Evolutionary conservation across 257 asterid genomes (phyloP).

Genomic region (Nicotiana benthamiana): DNA sequence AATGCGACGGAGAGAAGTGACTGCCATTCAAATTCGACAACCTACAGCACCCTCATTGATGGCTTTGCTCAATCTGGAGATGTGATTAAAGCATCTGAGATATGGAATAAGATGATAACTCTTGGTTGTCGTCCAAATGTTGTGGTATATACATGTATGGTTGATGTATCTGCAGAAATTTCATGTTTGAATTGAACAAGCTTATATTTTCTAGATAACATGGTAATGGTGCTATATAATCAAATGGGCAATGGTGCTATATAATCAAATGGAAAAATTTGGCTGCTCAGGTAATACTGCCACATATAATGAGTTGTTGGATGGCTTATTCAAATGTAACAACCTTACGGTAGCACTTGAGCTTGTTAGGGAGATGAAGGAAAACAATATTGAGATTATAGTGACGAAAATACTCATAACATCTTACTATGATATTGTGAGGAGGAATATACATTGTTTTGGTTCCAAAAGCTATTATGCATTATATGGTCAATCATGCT

Average conservation of each 20-base stretch:
- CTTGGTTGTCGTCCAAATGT: conserved; percentile 60
- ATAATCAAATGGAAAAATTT: conserved; percentile 51
- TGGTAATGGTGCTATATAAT: conserved; percentile 51
- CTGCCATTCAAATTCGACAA: conserved; percentile 46
- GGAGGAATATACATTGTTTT: too few relatives aligned
- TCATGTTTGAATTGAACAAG: conserved; percentile 56
- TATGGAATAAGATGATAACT: conserved; percentile 77
- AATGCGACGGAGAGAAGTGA: conserved; percentile 48
- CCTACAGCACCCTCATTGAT: conserved; percentile 56
- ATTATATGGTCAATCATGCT: too few relatives aligned
- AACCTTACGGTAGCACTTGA: conserved; percentile 30
- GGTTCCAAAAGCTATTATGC: too few relatives aligned
- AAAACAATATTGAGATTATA: conserved; percentile 37
- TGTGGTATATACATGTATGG: conserved; percentile 72
- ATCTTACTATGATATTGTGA: too few relatives aligned
- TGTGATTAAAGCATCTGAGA: conserved; percentile 52
- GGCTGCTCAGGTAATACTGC: conserved; percentile 41
- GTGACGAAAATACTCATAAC: too few relatives aligned
- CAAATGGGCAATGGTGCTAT: conserved; percentile 62
- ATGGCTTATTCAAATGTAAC: conserved; percentile 43
- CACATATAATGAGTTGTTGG: conserved; percentile 63
- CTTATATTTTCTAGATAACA: conserved; percentile 48
- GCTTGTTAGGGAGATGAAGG: conserved; percentile 51
- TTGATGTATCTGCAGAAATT: conserved; percentile 56
- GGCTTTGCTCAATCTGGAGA: conserved; percentile 64